Base-by-base conservation (phyloP, 2,329 filamentous ascomycete genomes). In the Escovopsis weberi region DNA sequence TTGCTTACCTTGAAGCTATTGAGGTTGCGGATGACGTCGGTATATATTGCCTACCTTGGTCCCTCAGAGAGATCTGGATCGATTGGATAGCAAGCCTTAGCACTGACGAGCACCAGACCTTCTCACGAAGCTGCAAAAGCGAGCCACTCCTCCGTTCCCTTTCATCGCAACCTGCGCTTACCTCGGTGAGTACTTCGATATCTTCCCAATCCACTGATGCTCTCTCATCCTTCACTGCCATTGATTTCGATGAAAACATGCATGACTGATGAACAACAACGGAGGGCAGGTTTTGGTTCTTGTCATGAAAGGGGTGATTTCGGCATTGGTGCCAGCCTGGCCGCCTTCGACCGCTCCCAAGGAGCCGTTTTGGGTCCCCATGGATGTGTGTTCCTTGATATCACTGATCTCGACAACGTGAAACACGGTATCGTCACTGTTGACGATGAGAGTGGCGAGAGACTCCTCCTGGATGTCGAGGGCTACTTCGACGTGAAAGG, bases 381-480 rank as follows among this genome's bases (percentile, higher is more conserved):
- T 34, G 39, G 34, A 6, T 33, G 33, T n/a, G 38, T 40, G 9
- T n/a, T 43, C 4, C 36, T 45, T 19, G 43, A 45, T 7, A 42
- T 45, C 8, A 45, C 43, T 6, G 33, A 45, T 12, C 37, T 45
- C 7, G 39, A 45, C 8, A 23, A n/a, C 23, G 11, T 37, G 19
- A n/a, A n/a, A 34, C 43, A 42, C 32, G 36, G 43, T 19, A 42
- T 42, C 39, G n/a, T n/a, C 12, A 12, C 6, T 12, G 12, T 30
- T 2, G 15, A 15, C 7, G 26, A 15, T 4, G n/a, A n/a, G 6
- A 7, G 23, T 18, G 10, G 4, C 15, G 8, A 19, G 9, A 9
- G 8, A n/a, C 37, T 33, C 12, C 23, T 34, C 6, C 6, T 12
- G 15, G 15, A 15, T 15, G 15, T 15, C 15, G 15, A 15, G 15